Evolutionary conservation across 2,329 filamentous ascomycete species (phyloP).

Genomic region (Alternaria sp.): DNA sequence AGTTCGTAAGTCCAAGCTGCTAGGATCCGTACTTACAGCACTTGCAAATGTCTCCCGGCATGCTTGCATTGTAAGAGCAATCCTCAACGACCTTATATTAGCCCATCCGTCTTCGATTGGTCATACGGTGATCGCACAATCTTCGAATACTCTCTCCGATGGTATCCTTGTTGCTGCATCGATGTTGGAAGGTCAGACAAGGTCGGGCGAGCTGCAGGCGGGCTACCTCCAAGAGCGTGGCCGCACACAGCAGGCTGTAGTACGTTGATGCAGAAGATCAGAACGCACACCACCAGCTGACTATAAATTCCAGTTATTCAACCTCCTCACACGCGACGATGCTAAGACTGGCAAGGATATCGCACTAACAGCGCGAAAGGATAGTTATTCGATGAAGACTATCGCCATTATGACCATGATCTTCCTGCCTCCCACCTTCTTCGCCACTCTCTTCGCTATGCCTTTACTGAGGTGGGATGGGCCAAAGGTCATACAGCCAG

Average conservation of each 20-base stretch:
- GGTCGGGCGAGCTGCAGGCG: not conserved
- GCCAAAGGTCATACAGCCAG: not conserved
- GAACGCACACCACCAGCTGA: not conserved
- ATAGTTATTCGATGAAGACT: not conserved
- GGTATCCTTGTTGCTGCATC: not conserved
- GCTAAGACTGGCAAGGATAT: not conserved
- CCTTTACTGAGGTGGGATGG: not conserved
- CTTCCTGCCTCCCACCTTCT: not conserved
- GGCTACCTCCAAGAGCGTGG: not conserved
- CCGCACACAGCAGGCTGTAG: not conserved
- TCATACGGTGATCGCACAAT: no score
- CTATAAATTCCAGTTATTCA: accelerated
- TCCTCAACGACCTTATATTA: not conserved
- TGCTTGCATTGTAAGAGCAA: not conserved
- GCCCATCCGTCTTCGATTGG: no score
- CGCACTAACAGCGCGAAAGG: not conserved
- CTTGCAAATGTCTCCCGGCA: not conserved
- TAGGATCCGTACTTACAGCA: not conserved
- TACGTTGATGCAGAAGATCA: not conserved
- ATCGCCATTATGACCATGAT: not conserved
- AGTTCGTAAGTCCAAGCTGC: not conserved
- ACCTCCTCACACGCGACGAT: not conserved
- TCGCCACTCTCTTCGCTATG: not conserved
- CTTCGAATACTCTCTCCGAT: not conserved
- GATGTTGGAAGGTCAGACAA: not conserved